Conservation (phyloP, 352 stramenopile genomes). For the Poterioochromonas sp. region DNA sequence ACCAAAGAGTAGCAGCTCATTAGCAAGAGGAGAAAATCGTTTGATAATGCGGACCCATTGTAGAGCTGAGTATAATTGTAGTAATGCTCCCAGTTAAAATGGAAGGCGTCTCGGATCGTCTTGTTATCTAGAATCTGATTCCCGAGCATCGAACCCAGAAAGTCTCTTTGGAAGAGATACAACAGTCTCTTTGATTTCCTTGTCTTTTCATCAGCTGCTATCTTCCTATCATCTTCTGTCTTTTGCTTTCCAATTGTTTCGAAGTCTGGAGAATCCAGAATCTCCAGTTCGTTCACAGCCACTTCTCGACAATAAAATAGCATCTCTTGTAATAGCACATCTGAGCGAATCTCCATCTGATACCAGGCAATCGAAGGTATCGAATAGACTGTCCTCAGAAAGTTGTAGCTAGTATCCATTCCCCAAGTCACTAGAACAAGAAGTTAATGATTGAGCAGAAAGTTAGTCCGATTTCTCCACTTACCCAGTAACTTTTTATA, state of each 20-base stretch:
- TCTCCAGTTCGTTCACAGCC: neutral
- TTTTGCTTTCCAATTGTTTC: neutral
- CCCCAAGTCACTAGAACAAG: neutral
- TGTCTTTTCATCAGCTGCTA: neutral
- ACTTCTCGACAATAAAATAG: neutral
- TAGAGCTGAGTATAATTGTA: neutral
- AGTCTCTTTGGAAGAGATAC: slow-evolving; percentile 16
- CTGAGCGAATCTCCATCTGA: neutral
- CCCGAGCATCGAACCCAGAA: neutral
- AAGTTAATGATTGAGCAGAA: neutral
- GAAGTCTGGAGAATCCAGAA: neutral
- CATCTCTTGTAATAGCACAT: neutral
- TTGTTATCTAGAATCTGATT: neutral
- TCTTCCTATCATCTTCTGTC: neutral
- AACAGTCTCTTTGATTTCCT: neutral
- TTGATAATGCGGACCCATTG: neutral
- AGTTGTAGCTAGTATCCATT: neutral
- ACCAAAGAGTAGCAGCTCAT: neutral
- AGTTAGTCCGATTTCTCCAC: neutral
- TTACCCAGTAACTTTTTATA: neutral
- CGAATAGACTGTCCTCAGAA: neutral
- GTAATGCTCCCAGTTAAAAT: neutral
- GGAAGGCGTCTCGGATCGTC: neutral
- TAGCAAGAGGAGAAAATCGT: neutral
- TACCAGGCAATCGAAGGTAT: neutral